Conservation (phyloP, 768 basidiomycete genomes). For the Termitomyces sp. region DNA sequence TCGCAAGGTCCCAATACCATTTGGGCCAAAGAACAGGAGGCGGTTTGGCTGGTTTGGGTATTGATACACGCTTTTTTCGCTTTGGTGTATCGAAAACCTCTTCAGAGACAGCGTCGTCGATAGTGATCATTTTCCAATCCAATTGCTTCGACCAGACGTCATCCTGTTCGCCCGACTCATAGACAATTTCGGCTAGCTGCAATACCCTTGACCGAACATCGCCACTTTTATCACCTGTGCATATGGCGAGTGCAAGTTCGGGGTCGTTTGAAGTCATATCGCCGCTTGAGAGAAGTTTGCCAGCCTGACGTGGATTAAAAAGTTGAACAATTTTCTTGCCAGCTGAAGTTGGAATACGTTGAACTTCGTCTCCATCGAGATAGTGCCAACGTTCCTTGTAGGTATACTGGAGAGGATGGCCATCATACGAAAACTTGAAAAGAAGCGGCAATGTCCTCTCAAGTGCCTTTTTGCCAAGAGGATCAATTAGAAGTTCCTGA, state of each 20-base stretch:
- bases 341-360: constrained; percentile 37
- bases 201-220: constrained; percentile 30
- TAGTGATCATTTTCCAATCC: constrained; percentile 49
- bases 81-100: constrained; percentile 4
- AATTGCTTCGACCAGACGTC: constrained; percentile 63
- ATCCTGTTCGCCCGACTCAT: constrained; percentile 18
- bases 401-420: constrained; percentile 52
- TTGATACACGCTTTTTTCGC: constrained; percentile 24
- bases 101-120: constrained; percentile 1
- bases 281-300: constrained; percentile 38
- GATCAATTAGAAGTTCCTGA: constrained; percentile 37
- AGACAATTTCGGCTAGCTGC: constrained; percentile 32
- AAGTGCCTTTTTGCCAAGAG: constrained; percentile 33
- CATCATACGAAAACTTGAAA: constrained; percentile 56
- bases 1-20: constrained; percentile 93
- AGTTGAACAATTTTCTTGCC: constrained; percentile 39
- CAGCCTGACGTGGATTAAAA: constrained; percentile 41
- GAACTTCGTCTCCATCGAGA: constrained; percentile 24
- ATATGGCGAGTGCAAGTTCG: constrained; percentile 43
- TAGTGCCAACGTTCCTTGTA: constrained; percentile 67
- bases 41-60: constrained; percentile 31
- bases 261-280: constrained; percentile 34
- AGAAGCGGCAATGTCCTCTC: constrained; percentile 64
- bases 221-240: constrained; percentile 32
- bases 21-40: constrained; percentile 78